These are phyloP conservation scores for Zygosaccharomyces lentus DNA, from an alignment of 805 yeast species.

Conservation along the genomic window DNA sequence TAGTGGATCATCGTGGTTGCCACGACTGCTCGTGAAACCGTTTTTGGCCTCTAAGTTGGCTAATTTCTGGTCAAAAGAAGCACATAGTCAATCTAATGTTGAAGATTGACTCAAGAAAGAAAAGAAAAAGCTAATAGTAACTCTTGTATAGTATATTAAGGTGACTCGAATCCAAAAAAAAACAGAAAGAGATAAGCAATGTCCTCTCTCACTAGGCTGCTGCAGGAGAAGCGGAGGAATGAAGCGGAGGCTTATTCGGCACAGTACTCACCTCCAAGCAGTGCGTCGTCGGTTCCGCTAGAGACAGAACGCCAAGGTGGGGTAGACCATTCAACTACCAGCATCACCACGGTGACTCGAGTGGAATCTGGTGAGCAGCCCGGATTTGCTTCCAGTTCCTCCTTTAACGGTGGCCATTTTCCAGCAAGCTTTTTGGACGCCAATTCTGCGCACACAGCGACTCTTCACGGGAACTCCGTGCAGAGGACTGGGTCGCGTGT, in stretches of 20 bases:
- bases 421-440: slow-evolving; percentile 33
- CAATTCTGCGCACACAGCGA: slow-evolving; percentile 37
- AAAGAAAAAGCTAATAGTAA: neutral
- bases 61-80: neutral
- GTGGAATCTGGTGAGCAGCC: slow-evolving; percentile 22
- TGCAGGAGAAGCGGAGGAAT: slow-evolving; percentile 33
- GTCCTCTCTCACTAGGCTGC: slow-evolving; percentile 34
- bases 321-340: slow-evolving; percentile 20
- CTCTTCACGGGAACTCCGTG: slow-evolving; percentile 23
- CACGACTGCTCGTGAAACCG: neutral
- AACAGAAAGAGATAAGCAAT: slow-evolving; percentile 10
- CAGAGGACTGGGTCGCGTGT: slow-evolving; percentile 23
- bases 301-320: slow-evolving; percentile 15
- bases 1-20: neutral
- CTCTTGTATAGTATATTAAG: neutral
- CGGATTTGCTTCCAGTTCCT: slow-evolving; percentile 10
- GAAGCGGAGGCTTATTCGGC: slow-evolving; percentile 13
- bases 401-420: slow-evolving; percentile 13
- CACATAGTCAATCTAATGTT: neutral
- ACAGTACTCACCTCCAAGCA: slow-evolving; percentile 1
- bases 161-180: neutral
- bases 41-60: neutral
- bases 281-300: slow-evolving; percentile 10
- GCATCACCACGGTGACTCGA: slow-evolving; percentile 31
- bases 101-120: neutral